Percentiles rank a stretch among this genome's conserved stretches.
These are phyloP conservation scores for Ceratorhiza oryzae-sativae DNA, from an alignment of 1,284 basidiomycete species.

Conservation along the genomic window DNA sequence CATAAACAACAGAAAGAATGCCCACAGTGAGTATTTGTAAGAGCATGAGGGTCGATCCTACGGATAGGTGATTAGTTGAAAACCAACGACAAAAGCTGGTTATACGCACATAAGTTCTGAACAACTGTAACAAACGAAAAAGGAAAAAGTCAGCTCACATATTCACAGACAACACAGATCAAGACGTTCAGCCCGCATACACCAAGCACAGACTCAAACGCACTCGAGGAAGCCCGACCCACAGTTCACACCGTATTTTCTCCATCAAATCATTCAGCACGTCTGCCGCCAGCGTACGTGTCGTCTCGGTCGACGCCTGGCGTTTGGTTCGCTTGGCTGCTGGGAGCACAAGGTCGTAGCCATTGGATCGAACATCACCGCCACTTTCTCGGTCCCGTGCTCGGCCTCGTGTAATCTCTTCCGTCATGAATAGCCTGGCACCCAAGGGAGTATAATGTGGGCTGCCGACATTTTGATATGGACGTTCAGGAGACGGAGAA, in stretches of 20 bases:
- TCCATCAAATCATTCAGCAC: conserved; percentile 36
- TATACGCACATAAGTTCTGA: conserved; percentile 31
- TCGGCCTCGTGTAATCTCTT: conserved; percentile 29
- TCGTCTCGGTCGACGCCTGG: conserved; percentile 18
- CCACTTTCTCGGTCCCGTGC: conserved; percentile 21
- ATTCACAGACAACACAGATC: not conserved
- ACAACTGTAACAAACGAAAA: conserved; percentile 8
- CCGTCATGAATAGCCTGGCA: conserved; percentile 18
- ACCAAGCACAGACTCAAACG: conserved; percentile 36
- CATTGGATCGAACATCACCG: conserved; percentile 10
- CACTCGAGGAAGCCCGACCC: conserved; percentile 39
- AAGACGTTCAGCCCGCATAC: conserved; percentile 20
- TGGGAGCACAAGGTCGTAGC: conserved; percentile 16
- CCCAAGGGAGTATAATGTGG: conserved; percentile 23
- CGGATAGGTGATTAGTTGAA: not conserved
- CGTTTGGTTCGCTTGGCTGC: conserved; percentile 31
- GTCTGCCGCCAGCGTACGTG: conserved; percentile 28
- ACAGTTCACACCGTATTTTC: conserved; percentile 39
- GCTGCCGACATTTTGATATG: conserved; percentile 18
- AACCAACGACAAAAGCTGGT: no score
- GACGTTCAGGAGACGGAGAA: conserved; percentile 27
- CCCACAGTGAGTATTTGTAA: conserved; percentile 32
- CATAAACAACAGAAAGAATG: conserved; percentile 36
- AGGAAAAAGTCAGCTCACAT: not conserved
- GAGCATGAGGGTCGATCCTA: conserved; percentile 33